Evolutionary conservation across 305 asterid species (phyloP), one percentile per base, ranked within the genome.

Genomic region (Ajuga reptans): DNA sequence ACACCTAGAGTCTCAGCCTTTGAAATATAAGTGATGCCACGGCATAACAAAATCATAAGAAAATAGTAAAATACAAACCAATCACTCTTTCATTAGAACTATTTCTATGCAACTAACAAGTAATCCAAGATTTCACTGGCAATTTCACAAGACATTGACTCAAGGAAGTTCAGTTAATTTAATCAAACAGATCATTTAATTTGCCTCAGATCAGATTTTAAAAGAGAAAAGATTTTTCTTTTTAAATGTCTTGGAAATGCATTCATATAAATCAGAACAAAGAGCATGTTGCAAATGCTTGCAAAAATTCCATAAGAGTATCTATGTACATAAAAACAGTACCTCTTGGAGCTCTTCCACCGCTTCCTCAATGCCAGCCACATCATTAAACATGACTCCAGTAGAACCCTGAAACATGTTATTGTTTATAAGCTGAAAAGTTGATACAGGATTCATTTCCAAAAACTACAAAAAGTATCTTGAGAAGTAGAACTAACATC

Each of bases 331-430:
- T 68, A 24, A 42, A 78, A 71, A 31, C 3, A 54, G 34, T 83
- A 93, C 99, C 92, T 93, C 99, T 80, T 93, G 96, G 77, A 93
- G 95, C 83, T 93, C 99, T 77, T 91, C 97, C 57, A 93, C 97
- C 2, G 97, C 99, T 71, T 87, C 96, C 80, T 91, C 99, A 75
- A 91, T 93, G 61, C 99, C 97, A 7, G 99, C 97, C 69, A 93
- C 99, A 68, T 93, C 99, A 65, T 27, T 80, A 77, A 93, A 93
- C 77, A 85, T 81, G 80, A 93, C 92, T 72, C 97, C 99, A 42
- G 97, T 93, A 43, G 96, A 84, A 69, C 99, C 99, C 99, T 93
- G 82, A 68, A 75, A 76, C 51, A 49, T 68, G 37, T 75, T 69
- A 73, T 64, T 64, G 72, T 62, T 69, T 8, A 51, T 49, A 21